Evolutionary conservation across 1,284 basidiomycete genomes (phyloP), one percentile per base, ranked within the genome.

Genomic region (Apiotrichum siamense): DNA sequence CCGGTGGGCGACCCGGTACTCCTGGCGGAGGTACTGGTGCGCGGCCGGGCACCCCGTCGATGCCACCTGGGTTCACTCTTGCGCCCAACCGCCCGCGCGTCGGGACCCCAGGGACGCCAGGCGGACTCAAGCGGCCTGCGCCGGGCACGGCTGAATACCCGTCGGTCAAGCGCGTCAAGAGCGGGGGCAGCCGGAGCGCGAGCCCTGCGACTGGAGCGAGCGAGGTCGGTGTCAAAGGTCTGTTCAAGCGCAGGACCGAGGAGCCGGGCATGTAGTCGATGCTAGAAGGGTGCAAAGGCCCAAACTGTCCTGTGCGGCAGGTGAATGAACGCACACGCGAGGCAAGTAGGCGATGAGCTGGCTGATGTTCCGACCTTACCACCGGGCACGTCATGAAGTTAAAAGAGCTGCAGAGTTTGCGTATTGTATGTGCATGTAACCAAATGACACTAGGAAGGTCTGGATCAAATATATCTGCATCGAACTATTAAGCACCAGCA

Each of bases 191-290:
- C 50, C 45, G 57, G 10, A 48, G 44, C 27, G 57, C 57, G 7
- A 55, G 53, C 24, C 57, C 57, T 10, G 46, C 44, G 18, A 45
- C 33, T n/a, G 29, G 29, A 31, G 33, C 18, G 18, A 31, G 44
- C 17, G 52, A 55, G 13, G 48, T 53, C 9, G 54, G 57, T 32
- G 53, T 55, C 23, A 50, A 48, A 33, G 57, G 42, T 21, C 43
- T 59, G 37, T 59, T 59, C 37, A 59, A 59, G 50, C 37, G 46
- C 7, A 20, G 46, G 10, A 47, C 46, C 21, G 46, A 47, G 46
- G 46, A 47, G 29, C 46, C 38, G 12, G 39, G 12, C 9, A 12
- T 24, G 11, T 38, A 29, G 25, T 17, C 15, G 29, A 31, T 15
- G 15, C 15, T 31, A 15, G 7, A 31, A 9, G 29, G 9, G 15